Percentiles rank a stretch among this genome's conserved stretches.
Evolutionary conservation across 2,329 filamentous ascomycete species (phyloP).

Genomic region (Byssoonygena ceratinophila): DNA sequence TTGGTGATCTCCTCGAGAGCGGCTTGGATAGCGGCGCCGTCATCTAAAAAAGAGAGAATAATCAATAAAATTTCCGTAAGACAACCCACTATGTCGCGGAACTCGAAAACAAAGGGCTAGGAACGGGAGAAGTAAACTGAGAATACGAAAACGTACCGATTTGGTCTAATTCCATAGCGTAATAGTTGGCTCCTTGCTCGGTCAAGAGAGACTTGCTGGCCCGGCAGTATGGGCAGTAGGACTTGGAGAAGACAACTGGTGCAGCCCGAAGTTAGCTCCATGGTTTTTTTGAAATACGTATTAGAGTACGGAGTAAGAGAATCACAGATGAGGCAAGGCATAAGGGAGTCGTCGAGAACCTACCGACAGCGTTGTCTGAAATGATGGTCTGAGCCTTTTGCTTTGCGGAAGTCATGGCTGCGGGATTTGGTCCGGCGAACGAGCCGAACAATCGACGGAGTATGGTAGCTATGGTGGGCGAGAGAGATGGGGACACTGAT

Average conservation of each 20-base stretch:
- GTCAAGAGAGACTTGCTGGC: slow-evolving; percentile 65
- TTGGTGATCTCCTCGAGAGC: slow-evolving; percentile 68
- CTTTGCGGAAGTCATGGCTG: slow-evolving; percentile 72
- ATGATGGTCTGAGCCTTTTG: slow-evolving; percentile 77
- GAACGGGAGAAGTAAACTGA: neutral
- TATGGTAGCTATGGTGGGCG: slow-evolving; percentile 54
- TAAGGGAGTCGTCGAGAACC: no score
- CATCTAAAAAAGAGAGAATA: no score
- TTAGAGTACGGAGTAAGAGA: no score
- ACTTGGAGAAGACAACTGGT: slow-evolving; percentile 88
- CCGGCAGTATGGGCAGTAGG: slow-evolving; percentile 87
- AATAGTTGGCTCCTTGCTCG: slow-evolving; percentile 60
- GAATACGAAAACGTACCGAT: slow-evolving; percentile 49
- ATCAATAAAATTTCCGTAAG: neutral
- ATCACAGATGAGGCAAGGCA: neutral
- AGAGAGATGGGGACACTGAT: neutral
- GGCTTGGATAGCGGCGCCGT: slow-evolving; percentile 71
- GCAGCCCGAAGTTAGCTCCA: neutral
- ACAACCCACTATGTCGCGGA: neutral
- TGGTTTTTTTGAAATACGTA: no score
- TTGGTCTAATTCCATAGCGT: slow-evolving; percentile 72
- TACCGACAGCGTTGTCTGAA: slow-evolving; percentile 76
- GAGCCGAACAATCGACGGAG: slow-evolving; percentile 60
- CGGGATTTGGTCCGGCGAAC: slow-evolving; percentile 45
- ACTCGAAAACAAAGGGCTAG: neutral